A percentile compares a stretch with the other conserved stretches of the same genome.
phyloP scores from a whole-genome alignment of 1,284 basidiomycete species.

The Nidula niveotomentosa region DNA sequence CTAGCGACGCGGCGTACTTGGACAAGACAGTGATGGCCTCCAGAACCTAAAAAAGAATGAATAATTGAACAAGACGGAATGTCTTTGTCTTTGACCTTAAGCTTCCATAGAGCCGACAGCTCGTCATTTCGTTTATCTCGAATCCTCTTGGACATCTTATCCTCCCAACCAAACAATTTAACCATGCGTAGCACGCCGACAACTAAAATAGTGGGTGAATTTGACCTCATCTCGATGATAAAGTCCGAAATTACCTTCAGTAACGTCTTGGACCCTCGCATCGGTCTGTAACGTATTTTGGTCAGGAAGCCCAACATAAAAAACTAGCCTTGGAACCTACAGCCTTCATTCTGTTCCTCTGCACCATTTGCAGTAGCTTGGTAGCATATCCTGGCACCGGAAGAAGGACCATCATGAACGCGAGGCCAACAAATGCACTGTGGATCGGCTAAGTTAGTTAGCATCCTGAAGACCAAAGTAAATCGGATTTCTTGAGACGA shows the following conservation, averaged over 20 bases:
- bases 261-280: conserved; percentile 32
- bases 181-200: conserved; percentile 59
- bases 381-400: conserved; percentile 43
- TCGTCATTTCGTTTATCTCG: conserved; percentile 55
- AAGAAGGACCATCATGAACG: conserved; percentile 44
- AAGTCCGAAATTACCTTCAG: conserved; percentile 36
- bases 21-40: not conserved
- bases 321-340: too few species aligned
- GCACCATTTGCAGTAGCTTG: conserved; percentile 22
- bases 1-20: not conserved
- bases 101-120: conserved; percentile 4
- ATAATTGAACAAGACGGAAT: not conserved
- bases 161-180: conserved; percentile 76
- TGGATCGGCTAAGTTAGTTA: not conserved
- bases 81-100: not conserved
- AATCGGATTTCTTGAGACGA: not conserved
- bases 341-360: conserved; percentile 24
- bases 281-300: conserved; percentile 19
- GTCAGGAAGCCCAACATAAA: too few species aligned
- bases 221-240: too few species aligned
- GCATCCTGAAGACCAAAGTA: not conserved
- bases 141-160: conserved; percentile 48
- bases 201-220: conserved; percentile 24
- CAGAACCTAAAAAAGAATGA: not conserved
- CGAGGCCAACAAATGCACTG: conserved; percentile 51